A percentile compares a stretch with the other conserved stretches of the same genome.
phyloP scores from a whole-genome alignment of 2,329 filamentous ascomycete species.

The Xylariales sp. region DNA sequence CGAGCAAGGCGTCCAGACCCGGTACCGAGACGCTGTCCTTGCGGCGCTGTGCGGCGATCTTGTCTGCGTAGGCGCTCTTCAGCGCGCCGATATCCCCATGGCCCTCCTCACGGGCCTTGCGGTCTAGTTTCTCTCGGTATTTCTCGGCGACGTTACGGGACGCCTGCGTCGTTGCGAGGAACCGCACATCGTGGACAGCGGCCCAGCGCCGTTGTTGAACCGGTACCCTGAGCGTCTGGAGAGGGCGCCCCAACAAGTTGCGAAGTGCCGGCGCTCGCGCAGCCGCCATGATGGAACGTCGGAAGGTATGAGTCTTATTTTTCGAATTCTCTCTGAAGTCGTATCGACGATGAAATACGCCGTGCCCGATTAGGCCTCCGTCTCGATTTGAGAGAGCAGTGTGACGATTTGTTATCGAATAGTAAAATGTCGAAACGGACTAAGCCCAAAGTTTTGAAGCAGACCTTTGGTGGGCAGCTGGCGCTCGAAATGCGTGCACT shows the following conservation, averaged over 20 bases:
- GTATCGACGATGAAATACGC: no score
- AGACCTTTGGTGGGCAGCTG: no score
- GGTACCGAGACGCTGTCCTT: slow-evolving; percentile 54
- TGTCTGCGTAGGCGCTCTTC: slow-evolving; percentile 78
- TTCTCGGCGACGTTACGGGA: slow-evolving; percentile 70
- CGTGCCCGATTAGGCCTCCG: no score
- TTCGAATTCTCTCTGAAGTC: no score
- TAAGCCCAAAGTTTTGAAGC: no score
- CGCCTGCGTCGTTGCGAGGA: slow-evolving; percentile 73
- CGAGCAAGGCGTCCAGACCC: slow-evolving; percentile 26
- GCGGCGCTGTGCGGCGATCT: slow-evolving; percentile 69
- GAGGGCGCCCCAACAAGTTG: slow-evolving; percentile 31
- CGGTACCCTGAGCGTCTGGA: slow-evolving; percentile 23
- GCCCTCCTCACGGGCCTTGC: slow-evolving; percentile 75
- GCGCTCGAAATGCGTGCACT: no score
- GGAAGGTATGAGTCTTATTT: neutral
- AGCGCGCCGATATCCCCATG: slow-evolving; percentile 67
- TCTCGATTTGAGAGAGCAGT: no score
- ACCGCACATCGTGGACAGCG: slow-evolving; percentile 87
- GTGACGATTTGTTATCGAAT: no score
- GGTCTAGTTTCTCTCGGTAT: slow-evolving; percentile 80
- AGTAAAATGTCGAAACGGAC: no score
- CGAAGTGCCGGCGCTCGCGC: slow-evolving; percentile 33
- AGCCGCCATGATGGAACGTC: slow-evolving; percentile 3
- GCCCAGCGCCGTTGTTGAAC: slow-evolving; percentile 77